These are phyloP conservation scores for Aspergillus intermedius DNA, from an alignment of 2,329 filamentous ascomycete species.

Conservation along the genomic window DNA sequence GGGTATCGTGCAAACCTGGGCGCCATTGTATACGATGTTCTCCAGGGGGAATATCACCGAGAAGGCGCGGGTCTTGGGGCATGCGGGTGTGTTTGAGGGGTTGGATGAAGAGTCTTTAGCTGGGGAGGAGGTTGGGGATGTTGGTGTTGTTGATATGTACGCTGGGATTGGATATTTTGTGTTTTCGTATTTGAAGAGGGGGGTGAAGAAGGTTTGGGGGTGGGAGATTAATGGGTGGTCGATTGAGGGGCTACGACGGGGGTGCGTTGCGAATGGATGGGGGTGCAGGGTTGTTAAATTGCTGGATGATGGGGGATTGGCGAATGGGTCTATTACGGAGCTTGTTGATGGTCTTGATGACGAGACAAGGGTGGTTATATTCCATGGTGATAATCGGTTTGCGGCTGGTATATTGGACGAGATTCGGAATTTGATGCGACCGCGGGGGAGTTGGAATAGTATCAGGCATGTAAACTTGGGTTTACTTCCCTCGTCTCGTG, in stretches of 20 bases:
- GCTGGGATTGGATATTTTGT: conserved; percentile 92
- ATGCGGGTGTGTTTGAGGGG: conserved; percentile 32
- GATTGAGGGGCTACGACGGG: conserved; percentile 72
- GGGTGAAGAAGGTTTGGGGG: conserved; percentile 63
- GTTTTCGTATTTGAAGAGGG: conserved; percentile 70
- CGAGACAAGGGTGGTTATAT: conserved; percentile 56
- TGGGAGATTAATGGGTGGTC: conserved; percentile 92
- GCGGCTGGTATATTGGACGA: conserved; percentile 41
- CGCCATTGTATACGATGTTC: conserved; percentile 90
- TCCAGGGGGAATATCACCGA: conserved; percentile 84
- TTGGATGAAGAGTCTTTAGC: conserved; percentile 21
- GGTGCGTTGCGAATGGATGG: conserved; percentile 65
- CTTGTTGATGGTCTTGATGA: conserved; percentile 31
- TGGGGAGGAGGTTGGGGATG: conserved; percentile 17
- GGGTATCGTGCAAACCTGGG: conserved; percentile 77
- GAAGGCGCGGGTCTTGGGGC: conserved; percentile 65
- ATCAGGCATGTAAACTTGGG: conserved; percentile 56
- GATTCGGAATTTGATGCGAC: conserved; percentile 24
- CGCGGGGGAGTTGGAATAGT: conserved; percentile 25
- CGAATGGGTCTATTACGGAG: conserved; percentile 17
- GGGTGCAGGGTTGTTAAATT: conserved; percentile 48
- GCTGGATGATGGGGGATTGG: conserved; percentile 28
- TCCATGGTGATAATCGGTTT: conserved; percentile 60
- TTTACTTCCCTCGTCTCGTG: conserved; percentile 47
- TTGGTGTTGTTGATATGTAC: conserved; percentile 67